Evolutionary conservation across 2,329 filamentous ascomycete species (phyloP).

Genomic region (Talaromyces rugulosus): DNA sequence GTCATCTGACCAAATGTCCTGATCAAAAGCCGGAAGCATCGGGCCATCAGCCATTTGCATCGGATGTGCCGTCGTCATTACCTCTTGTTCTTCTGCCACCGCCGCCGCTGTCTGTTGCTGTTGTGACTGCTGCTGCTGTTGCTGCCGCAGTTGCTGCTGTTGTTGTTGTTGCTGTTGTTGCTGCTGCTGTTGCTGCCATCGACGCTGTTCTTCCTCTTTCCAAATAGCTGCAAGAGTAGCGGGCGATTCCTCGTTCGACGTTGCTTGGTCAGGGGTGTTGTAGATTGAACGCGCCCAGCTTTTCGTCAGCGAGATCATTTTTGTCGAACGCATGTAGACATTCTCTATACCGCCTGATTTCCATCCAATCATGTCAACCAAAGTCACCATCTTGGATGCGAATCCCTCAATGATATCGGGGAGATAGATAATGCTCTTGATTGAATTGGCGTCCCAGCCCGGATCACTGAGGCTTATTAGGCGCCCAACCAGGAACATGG

Average conservation of each 20-base stretch:
- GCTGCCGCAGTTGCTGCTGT: neutral
- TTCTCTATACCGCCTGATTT: neutral
- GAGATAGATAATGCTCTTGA: slow-evolving; percentile 4
- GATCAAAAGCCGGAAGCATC: slow-evolving; percentile 11
- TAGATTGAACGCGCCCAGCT: neutral
- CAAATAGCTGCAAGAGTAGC: neutral
- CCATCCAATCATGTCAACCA: neutral
- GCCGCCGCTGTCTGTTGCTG: neutral
- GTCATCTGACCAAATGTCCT: slow-evolving; percentile 9
- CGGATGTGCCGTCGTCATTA: neutral
- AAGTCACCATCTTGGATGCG: neutral
- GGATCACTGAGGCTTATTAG: slow-evolving; percentile 7
- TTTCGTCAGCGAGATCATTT: neutral
- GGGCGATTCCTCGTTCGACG: neutral
- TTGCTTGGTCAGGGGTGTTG: neutral
- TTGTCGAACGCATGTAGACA: slow-evolving; percentile 4
- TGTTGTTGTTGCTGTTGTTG: neutral
- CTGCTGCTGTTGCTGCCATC: neutral
- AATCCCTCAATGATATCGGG: neutral
- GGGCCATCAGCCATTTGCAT: neutral
- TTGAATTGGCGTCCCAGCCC: slow-evolving; percentile 1
- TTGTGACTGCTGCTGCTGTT: neutral
- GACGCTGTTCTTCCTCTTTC: neutral
- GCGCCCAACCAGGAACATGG: slow-evolving; percentile 3
- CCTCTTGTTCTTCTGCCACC: neutral